Percentiles rank a stretch among this genome's conserved stretches.
Conservation (phyloP, 768 basidiomycete species). For the Mrakia hoshinonis region DNA sequence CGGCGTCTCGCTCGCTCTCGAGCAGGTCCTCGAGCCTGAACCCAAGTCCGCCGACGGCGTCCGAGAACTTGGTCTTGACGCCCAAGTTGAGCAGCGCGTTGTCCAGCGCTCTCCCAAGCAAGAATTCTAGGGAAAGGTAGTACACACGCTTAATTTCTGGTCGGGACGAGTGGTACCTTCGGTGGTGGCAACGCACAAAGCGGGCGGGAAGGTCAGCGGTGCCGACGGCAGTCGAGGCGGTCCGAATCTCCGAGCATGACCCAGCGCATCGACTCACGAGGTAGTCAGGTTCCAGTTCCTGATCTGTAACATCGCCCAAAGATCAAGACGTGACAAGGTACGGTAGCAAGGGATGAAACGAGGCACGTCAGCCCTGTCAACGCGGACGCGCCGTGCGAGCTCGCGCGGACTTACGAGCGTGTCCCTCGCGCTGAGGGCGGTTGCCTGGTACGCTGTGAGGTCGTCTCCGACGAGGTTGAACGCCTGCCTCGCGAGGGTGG, state of each 20-base stretch:
- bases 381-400: neutral
- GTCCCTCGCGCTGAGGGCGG: neutral
- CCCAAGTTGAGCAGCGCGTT: slow-evolving; percentile 80
- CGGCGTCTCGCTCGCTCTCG: slow-evolving; percentile 85
- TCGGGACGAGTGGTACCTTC: slow-evolving; percentile 25
- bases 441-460: slow-evolving; percentile 75
- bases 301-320: slow-evolving; percentile 33
- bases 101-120: slow-evolving; percentile 44
- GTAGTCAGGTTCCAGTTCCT: slow-evolving; percentile 77
- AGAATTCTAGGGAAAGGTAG: slow-evolving; percentile 69
- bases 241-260: too few relatives aligned
- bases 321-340: too few relatives aligned
- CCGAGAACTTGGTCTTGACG: slow-evolving; percentile 63
- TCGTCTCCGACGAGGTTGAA: slow-evolving; percentile 61
- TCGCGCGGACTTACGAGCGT: neutral
- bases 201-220: too few relatives aligned
- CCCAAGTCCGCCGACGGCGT: slow-evolving; percentile 66
- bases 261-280: slow-evolving; percentile 34
- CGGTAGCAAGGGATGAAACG: slow-evolving; percentile 6
- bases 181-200: too few relatives aligned
- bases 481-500: slow-evolving; percentile 79
- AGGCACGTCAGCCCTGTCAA: neutral
- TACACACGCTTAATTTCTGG: slow-evolving; percentile 16
- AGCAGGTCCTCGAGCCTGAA: slow-evolving; percentile 45
- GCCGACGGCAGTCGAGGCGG: too few relatives aligned